Evolutionary conservation across 2,329 filamentous ascomycete species (phyloP), one percentile per base, ranked within the genome.

Genomic region (Macroventuria anomochaeta): DNA sequence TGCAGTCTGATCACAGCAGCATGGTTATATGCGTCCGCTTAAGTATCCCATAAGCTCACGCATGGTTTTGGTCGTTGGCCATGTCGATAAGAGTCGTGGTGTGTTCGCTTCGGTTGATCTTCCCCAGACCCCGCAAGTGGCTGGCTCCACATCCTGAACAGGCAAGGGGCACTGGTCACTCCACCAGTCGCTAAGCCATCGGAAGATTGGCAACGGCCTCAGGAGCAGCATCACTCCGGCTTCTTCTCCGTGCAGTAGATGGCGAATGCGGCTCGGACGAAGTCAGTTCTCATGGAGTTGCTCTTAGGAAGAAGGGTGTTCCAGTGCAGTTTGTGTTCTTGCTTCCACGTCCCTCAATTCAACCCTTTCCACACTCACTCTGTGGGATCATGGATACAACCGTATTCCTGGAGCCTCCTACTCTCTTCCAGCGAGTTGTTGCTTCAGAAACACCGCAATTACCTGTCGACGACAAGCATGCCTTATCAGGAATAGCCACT

Each of bases 171-270:
- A 23, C 34, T 25, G 12, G 15, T n/a, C 12, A 23, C 25, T 34
- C 44, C 40, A 52, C 33, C 53, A 58, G 55, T 56, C 34, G 48
- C 37, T 12, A 40, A 20, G 28, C 18, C 13, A 17, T 48, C 59
- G 59, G 59, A 48, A 20, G 28, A 46, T 64, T 59, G 61, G 57
- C 57, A 51, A 25, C 62, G 59, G 53, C 12, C 25, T 32, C 17
- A 44, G 57, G 60, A 53, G 47, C 23, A 55, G 32, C 28, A 32
- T 44, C 13, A 13, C n/a, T 38, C 31, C 34, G 43, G 20, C 10
- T 32, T 26, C 46, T 33, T 39, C 25, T 18, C 28, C 12, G 2
- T 7, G 29, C 4, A 18, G 20, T 1, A 28, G 17, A 29, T 34
- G n/a, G 29, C 15, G 34, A 32, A 26, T 33, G 12, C 28, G 20